Conservation (phyloP, 495 filamentous ascomycete species). For the Bryoglossum gracile region DNA sequence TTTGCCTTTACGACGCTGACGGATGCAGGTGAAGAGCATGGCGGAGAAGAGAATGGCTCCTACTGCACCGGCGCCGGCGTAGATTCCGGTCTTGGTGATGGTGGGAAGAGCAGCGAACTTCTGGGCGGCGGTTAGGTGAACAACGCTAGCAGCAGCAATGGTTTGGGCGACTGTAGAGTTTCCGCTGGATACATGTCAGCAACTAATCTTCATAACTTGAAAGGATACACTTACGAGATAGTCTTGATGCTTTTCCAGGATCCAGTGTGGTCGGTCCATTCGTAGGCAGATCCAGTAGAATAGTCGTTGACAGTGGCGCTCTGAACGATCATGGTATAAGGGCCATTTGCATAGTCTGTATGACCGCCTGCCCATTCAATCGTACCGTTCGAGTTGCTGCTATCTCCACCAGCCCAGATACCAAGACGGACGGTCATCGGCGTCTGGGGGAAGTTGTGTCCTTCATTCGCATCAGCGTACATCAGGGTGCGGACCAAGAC, state of each 20-base stretch:
- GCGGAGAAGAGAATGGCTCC: conserved; percentile 42
- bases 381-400: conserved; percentile 45
- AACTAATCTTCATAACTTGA: background rate
- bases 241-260: conserved; percentile 65
- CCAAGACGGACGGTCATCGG: conserved; percentile 80
- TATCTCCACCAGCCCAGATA: conserved; percentile 81
- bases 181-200: conserved; percentile 36
- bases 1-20: conserved; percentile 58
- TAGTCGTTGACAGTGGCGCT: conserved; percentile 58
- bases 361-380: conserved; percentile 73
- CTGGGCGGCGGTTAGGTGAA: conserved; percentile 37
- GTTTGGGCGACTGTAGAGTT: conserved; percentile 51
- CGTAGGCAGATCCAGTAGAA: conserved; percentile 59
- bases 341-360: conserved; percentile 61
- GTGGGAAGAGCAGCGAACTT: conserved; percentile 51
- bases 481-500: conserved; percentile 58
- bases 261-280: conserved; percentile 59
- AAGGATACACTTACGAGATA: conserved; percentile 41
- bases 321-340: conserved; percentile 73
- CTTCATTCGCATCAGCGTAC: conserved; percentile 54
- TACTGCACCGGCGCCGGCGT: conserved; percentile 45
- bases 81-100: conserved; percentile 51
- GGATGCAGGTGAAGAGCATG: conserved; percentile 55
- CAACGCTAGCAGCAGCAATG: conserved; percentile 23
- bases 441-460: conserved; percentile 70